phyloP scores from a whole-genome alignment of 306 rosid species.

The Dryas octopetala region DNA sequence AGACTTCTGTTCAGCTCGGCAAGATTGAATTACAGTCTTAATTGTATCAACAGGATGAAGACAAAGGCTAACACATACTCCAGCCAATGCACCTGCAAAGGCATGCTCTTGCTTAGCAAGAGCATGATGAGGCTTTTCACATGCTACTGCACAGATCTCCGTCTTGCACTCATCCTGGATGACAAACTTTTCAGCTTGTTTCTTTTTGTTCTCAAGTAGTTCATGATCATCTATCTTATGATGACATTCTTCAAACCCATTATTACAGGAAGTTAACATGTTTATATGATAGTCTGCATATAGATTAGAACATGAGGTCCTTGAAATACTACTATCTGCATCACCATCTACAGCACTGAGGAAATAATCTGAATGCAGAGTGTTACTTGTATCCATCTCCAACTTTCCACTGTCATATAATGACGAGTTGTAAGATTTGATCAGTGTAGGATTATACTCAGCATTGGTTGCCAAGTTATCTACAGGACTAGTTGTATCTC shows the following conservation, averaged over 20 bases:
- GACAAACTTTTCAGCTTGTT: constrained; percentile 28
- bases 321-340: constrained; percentile 34
- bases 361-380: constrained; percentile 55
- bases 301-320: constrained; percentile 33
- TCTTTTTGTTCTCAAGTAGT: constrained; percentile 38
- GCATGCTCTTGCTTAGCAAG: constrained; percentile 81
- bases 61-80: constrained; percentile 87
- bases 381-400: constrained; percentile 30
- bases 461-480: constrained; percentile 28
- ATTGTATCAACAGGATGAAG: constrained; percentile 93
- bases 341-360: constrained; percentile 34
- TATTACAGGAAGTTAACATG: constrained; percentile 32
- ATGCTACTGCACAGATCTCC: constrained; percentile 33
- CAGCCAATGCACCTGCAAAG: constrained; percentile 94
- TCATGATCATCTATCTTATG: constrained; percentile 40
- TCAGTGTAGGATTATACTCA: constrained; percentile 27
- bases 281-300: constrained; percentile 41
- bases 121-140: constrained; percentile 39
- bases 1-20: constrained; percentile 68
- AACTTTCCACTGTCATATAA: constrained; percentile 27
- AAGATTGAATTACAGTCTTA: constrained; percentile 85
- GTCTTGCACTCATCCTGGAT: constrained; percentile 33
- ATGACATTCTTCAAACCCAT: constrained; percentile 31
- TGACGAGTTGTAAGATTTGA: constrained; percentile 18
- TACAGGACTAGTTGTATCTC: constrained; percentile 29